Base-by-base conservation (phyloP, 2,329 filamentous ascomycete species). In the Trichoderma oligosporum region DNA sequence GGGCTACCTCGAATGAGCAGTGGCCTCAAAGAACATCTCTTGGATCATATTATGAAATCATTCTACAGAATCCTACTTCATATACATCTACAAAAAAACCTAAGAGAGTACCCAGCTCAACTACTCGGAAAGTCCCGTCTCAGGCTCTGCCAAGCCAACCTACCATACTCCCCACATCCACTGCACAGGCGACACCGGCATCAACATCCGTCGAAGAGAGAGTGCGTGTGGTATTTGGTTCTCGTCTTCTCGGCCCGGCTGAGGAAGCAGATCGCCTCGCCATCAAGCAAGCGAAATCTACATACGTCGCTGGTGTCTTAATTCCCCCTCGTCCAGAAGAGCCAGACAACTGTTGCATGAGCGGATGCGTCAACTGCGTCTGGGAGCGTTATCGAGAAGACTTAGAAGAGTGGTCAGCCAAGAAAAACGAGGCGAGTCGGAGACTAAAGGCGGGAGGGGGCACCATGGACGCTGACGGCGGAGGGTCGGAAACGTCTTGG, bases 281-380 rank as follows among this genome's bases (percentile, higher is more conserved):
- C 3, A 78, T 82, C 42, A 79, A 84, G 33, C 75, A 83, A 11
- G 75, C 79, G 12, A 78, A 82, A 60, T 84, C 84, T 48, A 82
- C 77, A 7, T 77, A 84, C 60, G 78, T 97, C 56, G 91, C 89
- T 1, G 93, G 92, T 3, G 82, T 97, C 1, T 74, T 84, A 16
- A 87, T 97, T 4, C 94, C 94, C 2, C 92, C 91, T 0, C 82
- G 83, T 46, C 94, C 94, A 1, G 81, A 84, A 46, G 93, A 99
- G 73, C 94, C 94, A 3, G 94, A 97, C 67, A 97, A 99, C 69
- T 99, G 94, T 80, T 99, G 94, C 74, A 99, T 99, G 94, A 94
- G 89, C 68, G 94, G 94, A 3, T 99, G 94, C 70, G 93, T 96
- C 47, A 92, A 97, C 71, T 99, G 94, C 71, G 94, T 97, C 2